These are phyloP conservation scores for Xerocomus potaroensis DNA, from an alignment of 768 basidiomycete species.

Conservation along the genomic window DNA sequence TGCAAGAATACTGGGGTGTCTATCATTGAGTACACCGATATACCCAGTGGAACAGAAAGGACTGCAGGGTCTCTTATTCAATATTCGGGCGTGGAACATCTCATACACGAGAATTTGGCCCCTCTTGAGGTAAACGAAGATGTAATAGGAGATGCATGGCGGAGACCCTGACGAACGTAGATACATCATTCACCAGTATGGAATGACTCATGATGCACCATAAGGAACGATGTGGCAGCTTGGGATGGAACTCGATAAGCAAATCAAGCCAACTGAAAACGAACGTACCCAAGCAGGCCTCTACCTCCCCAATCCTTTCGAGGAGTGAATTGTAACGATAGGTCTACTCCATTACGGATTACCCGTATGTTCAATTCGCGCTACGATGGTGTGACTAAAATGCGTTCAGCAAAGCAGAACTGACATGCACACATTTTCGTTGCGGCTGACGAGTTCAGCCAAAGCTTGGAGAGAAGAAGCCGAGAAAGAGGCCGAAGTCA, in stretches of 20 bases:
- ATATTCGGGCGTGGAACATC: conserved; percentile 53
- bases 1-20: conserved; percentile 34
- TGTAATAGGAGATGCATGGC: conserved; percentile 22
- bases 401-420: neutral
- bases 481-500: conserved; percentile 52
- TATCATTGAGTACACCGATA: conserved; percentile 46
- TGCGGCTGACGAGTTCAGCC: conserved; percentile 66
- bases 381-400: conserved; percentile 34
- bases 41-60: conserved; percentile 11
- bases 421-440: conserved; percentile 63
- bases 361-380: conserved; percentile 55
- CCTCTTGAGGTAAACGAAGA: conserved; percentile 49
- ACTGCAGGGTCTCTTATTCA: conserved; percentile 37
- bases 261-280: neutral
- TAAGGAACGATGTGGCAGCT: conserved; percentile 65
- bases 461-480: conserved; percentile 61
- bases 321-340: conserved; percentile 60
- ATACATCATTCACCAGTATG: neutral
- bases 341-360: conserved; percentile 42
- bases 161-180: neutral
- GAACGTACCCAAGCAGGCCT: conserved; percentile 72
- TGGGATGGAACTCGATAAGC: conserved; percentile 2
- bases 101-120: conserved; percentile 27
- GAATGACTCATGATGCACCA: conserved; percentile 12
- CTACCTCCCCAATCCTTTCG: conserved; percentile 82